A percentile compares a stretch with the other conserved stretches of the same genome.
Conservation (phyloP, 2,329 filamentous ascomycete species). For the Aspergillus latus region DNA sequence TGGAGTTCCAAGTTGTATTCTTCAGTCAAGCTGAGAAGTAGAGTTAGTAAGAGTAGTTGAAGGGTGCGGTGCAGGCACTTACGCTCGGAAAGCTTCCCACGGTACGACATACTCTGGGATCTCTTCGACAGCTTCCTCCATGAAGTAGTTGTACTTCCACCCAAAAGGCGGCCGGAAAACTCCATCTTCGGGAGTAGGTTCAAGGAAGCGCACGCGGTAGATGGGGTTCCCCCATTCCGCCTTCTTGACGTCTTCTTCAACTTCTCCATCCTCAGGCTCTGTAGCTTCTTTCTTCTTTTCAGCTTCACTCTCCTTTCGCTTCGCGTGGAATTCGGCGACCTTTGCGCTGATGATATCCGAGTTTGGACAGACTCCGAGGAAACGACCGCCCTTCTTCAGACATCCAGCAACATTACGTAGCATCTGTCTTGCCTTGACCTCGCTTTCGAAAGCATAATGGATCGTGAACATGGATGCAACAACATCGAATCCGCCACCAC, state of each 20-base stretch:
- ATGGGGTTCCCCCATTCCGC: slow-evolving; percentile 90
- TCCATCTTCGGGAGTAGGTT: slow-evolving; percentile 77
- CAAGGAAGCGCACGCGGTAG: slow-evolving; percentile 86
- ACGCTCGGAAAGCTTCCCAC: slow-evolving; percentile 93
- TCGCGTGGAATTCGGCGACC: slow-evolving; percentile 74
- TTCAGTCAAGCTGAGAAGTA: slow-evolving; percentile 64
- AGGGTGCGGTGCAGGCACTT: slow-evolving; percentile 17
- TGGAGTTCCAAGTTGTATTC: slow-evolving; percentile 96
- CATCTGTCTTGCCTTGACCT: slow-evolving; percentile 88
- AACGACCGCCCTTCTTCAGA: slow-evolving; percentile 88
- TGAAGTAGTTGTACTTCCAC: slow-evolving; percentile 97
- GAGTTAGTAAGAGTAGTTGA: background rate
- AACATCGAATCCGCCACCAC: slow-evolving; percentile 83
- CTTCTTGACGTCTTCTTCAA: slow-evolving; percentile 60
- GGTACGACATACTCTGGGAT: slow-evolving; percentile 97
- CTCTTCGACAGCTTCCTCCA: slow-evolving; percentile 93
- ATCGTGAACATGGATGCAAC: slow-evolving; percentile 99
- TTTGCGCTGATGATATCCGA: slow-evolving; percentile 81
- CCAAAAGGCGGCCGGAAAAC: slow-evolving; percentile 92
- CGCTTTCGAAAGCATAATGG: slow-evolving; percentile 96
- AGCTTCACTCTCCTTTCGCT: slow-evolving; percentile 46
- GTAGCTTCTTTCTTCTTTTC: slow-evolving; percentile 42
- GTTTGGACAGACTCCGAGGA: slow-evolving; percentile 95
- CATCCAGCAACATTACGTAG: slow-evolving; percentile 86
- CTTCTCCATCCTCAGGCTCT: slow-evolving; percentile 46